phyloP scores from a whole-genome alignment of 148 eudicot genomes.

The Rhododendron mucronatum region DNA sequence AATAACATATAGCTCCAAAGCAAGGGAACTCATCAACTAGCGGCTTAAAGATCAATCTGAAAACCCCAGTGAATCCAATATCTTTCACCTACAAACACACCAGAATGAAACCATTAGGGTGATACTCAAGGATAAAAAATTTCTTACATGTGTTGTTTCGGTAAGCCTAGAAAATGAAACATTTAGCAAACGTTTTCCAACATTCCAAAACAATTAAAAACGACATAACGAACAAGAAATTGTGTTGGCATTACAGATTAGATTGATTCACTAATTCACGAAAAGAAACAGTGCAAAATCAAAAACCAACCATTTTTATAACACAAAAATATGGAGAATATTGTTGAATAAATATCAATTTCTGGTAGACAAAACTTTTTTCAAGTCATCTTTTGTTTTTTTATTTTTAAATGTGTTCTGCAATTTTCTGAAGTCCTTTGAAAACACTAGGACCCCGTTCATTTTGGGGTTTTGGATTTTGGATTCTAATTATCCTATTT shows the following conservation, averaged over 20 bases:
- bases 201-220: not conserved
- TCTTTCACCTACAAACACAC: conserved; percentile 56
- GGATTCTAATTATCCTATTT: too few relatives aligned
- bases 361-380: not conserved
- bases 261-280: not conserved
- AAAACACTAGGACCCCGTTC: not conserved
- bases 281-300: not conserved
- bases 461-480: too few relatives aligned
- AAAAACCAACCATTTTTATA: not conserved
- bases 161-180: not conserved
- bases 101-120: conserved; percentile 6
- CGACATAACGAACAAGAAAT: not conserved
- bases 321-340: not conserved
- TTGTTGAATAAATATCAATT: not conserved
- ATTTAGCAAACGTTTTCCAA: not conserved
- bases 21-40: conserved; percentile 76
- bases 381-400: too few relatives aligned
- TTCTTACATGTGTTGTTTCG: not conserved
- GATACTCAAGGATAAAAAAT: not conserved
- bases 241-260: not conserved
- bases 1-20: conserved; percentile 79
- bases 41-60: conserved; percentile 88
- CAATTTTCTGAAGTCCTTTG: not conserved
- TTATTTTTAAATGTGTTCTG: not conserved
- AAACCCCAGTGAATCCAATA: conserved; percentile 82